Conservation (phyloP, 257 asterid species). For the Mitragyna speciosa region DNA sequence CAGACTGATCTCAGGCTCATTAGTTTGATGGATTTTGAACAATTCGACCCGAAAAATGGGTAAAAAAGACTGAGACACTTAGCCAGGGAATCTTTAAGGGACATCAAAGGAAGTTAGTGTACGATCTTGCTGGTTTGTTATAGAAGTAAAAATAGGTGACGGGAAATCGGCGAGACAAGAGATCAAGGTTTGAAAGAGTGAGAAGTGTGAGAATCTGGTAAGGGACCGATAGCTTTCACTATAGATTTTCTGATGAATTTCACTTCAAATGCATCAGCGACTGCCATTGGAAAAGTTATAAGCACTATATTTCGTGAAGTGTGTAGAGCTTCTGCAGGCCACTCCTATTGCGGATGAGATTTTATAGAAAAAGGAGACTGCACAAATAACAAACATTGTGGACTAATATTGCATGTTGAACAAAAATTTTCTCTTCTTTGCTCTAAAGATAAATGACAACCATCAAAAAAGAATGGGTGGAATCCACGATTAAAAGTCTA, state of each 20-base stretch:
- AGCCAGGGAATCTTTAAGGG: constrained; percentile 43
- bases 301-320: not conserved
- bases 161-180: constrained; percentile 60
- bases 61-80: constrained; percentile 46
- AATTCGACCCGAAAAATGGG: constrained; percentile 53
- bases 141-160: constrained; percentile 56
- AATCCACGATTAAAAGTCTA: too few species aligned
- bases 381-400: not conserved
- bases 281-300: not conserved
- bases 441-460: too few species aligned
- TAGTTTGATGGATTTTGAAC: constrained; percentile 33
- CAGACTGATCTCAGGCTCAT: constrained; percentile 56
- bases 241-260: constrained; percentile 30
- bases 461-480: too few species aligned
- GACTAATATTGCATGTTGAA: not conserved
- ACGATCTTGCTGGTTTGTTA: not conserved
- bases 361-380: not conserved
- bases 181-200: constrained; percentile 60
- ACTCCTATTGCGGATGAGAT: not conserved
- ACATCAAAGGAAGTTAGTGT: not conserved
- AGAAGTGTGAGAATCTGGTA: constrained; percentile 33
- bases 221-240: constrained; percentile 36
- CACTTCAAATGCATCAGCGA: constrained; percentile 29
- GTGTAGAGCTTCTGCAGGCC: not conserved
- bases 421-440: too few species aligned